Evolutionary conservation across 2,329 filamentous ascomycete genomes (phyloP), one percentile per base, ranked within the genome.

Genomic region (Trichophyton simii): DNA sequence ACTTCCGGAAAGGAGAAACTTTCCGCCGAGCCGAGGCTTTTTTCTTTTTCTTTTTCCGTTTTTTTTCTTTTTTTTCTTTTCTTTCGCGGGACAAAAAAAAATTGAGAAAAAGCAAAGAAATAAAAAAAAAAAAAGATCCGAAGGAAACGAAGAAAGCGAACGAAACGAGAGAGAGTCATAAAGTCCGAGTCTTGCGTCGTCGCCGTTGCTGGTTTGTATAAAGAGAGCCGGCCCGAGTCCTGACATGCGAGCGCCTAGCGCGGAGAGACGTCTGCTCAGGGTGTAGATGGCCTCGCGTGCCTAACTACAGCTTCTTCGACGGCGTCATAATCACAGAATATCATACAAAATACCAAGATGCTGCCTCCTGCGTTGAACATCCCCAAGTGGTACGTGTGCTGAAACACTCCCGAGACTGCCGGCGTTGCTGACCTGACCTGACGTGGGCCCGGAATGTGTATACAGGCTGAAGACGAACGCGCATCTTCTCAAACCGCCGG

Each of bases 401-500:
- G 28, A 31, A 31, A 31, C 5, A 38, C 9, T 3, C 34, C 34
- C 34, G 11, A 38, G 34, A 38, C 34, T 9, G 9, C 11, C 34
- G 34, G 31, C 31, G 11, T 15, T 22, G 18, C 36, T 46, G 36
- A 59, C 38, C 25, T 11, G n/a, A 44, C 22, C 22, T 22, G 22
- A 22, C 22, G 22, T 22, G 22, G 3, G 2, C 22, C 22, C 22
- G 22, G 22, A 22, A 28, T 31, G 41, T 44, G 36, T 22, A 22
- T 22, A 22, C 22, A 34, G 91, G 92, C 86, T 99, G 46, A 82
- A 89, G 69, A 84, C 91, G 72, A 97, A 97, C 76, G 87, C 88
- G 0, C 91, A 97, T 72, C 86, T 97, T 64, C 84, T 96, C 62
- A 85, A 96, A 73, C 94, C 94, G 0, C 94, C 94, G 1, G 86